A percentile compares a stretch with the other conserved stretches of the same genome.
These are phyloP conservation scores for Haberlea rhodopensis DNA, from an alignment of 257 asterid genomes.

Conservation along the genomic window DNA sequence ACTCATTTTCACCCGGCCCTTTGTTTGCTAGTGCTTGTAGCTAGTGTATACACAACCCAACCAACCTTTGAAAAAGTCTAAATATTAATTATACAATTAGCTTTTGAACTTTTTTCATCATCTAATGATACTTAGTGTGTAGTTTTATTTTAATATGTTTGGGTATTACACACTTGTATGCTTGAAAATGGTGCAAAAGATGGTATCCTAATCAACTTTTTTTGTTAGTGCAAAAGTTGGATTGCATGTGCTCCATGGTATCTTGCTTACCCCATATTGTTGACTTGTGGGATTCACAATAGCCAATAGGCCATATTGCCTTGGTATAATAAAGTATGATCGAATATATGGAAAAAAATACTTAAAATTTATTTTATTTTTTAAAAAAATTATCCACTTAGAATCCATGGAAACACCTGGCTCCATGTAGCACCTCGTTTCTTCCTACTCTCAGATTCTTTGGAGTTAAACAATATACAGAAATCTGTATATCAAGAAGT, in stretches of 20 bases:
- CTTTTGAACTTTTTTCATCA: no score
- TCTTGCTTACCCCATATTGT: conserved; percentile 50
- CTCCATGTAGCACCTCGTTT: no score
- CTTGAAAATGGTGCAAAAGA: neutral
- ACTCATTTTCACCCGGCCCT: neutral
- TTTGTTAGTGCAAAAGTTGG: conserved; percentile 44
- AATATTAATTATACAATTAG: neutral
- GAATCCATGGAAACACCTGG: no score
- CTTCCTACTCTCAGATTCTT: no score
- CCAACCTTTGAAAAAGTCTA: neutral
- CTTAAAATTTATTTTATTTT: no score
- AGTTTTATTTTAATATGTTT: no score
- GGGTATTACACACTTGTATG: neutral
- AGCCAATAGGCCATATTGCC: conserved; percentile 38
- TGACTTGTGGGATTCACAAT: conserved; percentile 57
- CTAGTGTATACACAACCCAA: neutral
- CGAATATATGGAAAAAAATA: no score
- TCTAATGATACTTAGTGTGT: no score
- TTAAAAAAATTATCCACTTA: no score
- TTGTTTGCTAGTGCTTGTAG: neutral
- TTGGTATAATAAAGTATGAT: no score
- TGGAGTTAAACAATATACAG: no score
- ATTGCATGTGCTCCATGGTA: conserved; percentile 63
- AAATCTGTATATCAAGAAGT: no score
- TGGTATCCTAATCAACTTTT: neutral